These are phyloP conservation scores for Glycyrrhiza uralensis DNA, from an alignment of 306 rosid species.

Conservation along the genomic window DNA sequence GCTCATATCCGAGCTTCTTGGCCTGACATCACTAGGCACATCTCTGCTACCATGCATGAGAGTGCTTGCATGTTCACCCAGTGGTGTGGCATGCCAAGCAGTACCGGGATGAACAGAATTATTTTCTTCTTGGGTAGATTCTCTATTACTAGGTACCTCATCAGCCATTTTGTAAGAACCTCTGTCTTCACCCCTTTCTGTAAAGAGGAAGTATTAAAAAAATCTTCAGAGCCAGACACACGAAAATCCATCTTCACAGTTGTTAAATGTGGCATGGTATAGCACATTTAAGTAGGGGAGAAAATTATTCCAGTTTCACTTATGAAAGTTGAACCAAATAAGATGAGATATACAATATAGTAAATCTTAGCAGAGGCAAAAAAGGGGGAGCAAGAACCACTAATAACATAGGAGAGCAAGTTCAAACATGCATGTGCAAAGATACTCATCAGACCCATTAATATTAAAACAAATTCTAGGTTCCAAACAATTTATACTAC, in stretches of 20 bases:
- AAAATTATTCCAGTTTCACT: background rate
- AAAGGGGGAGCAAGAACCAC: background rate
- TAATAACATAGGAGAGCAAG: background rate
- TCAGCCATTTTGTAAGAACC: constrained; percentile 44
- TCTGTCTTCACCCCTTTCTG: constrained; percentile 65
- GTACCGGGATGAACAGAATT: constrained; percentile 43
- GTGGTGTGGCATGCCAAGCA: constrained; percentile 46
- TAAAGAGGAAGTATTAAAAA: constrained; percentile 18
- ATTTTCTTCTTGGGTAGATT: constrained; percentile 47
- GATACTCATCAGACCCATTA: background rate
- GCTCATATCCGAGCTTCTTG: constrained; percentile 48
- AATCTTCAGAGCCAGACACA: background rate
- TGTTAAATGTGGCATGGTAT: background rate
- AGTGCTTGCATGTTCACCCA: constrained; percentile 42
- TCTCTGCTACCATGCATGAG: constrained; percentile 59
- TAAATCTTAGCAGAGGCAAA: background rate
- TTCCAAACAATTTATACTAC: background rate
- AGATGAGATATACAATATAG: background rate
- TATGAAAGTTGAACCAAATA: background rate
- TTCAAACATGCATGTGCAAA: background rate
- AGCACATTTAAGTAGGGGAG: background rate
- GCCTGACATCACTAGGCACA: constrained; percentile 43
- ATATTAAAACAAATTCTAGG: background rate
- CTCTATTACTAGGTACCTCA: constrained; percentile 51
- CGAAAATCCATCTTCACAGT: background rate